Conservation (phyloP, 768 basidiomycete genomes). For the Pisolithus tinctorius region DNA sequence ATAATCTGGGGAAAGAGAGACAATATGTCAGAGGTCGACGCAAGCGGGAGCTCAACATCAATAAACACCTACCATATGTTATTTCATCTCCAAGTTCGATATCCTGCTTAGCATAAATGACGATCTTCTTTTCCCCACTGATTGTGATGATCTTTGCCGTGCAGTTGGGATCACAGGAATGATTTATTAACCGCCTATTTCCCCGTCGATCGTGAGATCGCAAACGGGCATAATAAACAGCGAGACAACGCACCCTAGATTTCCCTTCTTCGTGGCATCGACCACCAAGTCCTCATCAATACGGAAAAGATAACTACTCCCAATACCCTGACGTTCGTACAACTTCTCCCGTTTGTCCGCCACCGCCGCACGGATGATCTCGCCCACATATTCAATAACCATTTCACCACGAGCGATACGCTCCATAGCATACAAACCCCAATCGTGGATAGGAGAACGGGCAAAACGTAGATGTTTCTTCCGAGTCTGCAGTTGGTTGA, state of each 20-base stretch:
- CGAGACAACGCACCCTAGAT: constrained; percentile 70
- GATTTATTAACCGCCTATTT: constrained; percentile 89
- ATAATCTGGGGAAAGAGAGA: constrained; percentile 58
- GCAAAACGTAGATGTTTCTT: constrained; percentile 98
- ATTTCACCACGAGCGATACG: constrained; percentile 90
- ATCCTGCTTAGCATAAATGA: constrained; percentile 96
- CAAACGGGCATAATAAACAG: constrained; percentile 1
- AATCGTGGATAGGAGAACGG: constrained; percentile 93
- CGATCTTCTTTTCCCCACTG: constrained; percentile 93
- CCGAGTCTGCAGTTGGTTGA: constrained; percentile 95
- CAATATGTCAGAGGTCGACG: background rate
- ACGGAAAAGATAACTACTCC: constrained; percentile 94
- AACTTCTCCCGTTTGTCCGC: constrained; percentile 96
- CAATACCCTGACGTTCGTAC: constrained; percentile 96
- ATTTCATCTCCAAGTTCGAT: constrained; percentile 98
- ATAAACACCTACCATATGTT: constrained; percentile 74
- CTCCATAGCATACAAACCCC: constrained; percentile 98
- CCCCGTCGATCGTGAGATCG: constrained; percentile 6
- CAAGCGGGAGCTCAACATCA: background rate
- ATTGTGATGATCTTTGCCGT: constrained; percentile 89
- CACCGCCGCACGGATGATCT: constrained; percentile 90
- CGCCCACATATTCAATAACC: constrained; percentile 99
- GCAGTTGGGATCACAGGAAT: constrained; percentile 94
- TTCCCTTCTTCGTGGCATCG: constrained; percentile 98
- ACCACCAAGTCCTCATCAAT: constrained; percentile 98